Conservation (phyloP, 2,329 filamentous ascomycete species). For the Phialophora chinensis region DNA sequence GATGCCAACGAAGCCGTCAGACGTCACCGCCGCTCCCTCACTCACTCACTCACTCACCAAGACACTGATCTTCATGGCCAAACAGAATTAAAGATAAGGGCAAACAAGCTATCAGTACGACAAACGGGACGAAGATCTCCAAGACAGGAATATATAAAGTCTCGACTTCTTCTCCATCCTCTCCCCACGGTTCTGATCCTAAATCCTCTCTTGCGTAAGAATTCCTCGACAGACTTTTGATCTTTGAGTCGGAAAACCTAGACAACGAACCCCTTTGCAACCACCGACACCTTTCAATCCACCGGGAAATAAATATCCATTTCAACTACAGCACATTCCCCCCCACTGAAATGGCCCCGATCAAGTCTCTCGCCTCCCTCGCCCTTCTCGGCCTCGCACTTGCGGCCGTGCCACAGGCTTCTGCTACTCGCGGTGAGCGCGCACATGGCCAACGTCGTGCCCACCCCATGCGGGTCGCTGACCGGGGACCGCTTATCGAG, state of each 20-base stretch:
- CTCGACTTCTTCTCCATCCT: background rate
- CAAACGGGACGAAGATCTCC: background rate
- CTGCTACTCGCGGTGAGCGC: background rate
- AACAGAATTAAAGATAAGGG: background rate
- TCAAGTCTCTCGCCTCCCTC: background rate
- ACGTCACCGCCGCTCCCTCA: background rate
- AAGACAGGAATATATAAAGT: background rate
- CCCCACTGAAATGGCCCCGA: background rate
- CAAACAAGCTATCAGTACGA: background rate
- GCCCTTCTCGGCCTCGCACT: background rate
- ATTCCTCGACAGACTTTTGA: background rate
- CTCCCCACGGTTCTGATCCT: background rate
- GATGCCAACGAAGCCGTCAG: background rate
- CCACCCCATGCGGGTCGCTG: background rate
- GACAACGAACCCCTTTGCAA: no score
- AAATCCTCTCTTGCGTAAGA: background rate
- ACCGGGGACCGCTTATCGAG: background rate
- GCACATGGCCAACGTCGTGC: background rate
- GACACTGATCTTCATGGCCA: background rate
- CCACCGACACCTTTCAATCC: background rate
- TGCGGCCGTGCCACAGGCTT: background rate
- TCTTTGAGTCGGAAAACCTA: background rate
- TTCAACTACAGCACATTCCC: background rate
- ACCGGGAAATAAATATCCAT: background rate
- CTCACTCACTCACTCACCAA: background rate